Percentiles rank a stretch among this genome's conserved stretches.
Conservation (phyloP, 1,139 yeast genomes). For the Sugiyamaella sp. region DNA sequence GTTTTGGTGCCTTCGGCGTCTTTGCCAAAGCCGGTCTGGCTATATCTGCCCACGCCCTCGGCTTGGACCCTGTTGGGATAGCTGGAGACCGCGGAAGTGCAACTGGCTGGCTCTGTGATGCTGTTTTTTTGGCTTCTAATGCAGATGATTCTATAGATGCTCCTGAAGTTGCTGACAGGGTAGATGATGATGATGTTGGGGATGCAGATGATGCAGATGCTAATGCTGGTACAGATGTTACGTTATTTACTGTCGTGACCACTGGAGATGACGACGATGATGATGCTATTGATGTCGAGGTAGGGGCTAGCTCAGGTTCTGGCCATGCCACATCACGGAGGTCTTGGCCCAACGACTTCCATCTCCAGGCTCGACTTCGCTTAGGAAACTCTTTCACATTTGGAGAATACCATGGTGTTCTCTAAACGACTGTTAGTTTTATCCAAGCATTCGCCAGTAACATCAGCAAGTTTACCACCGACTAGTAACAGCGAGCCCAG, state of each 20-base stretch:
- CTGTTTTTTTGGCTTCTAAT: background rate
- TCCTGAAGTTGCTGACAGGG: background rate
- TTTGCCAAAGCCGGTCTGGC: constrained; percentile 13
- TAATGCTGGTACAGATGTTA: constrained; percentile 4
- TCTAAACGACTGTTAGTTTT: constrained; percentile 7
- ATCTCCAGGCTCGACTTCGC: constrained; percentile 18
- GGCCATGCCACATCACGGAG: constrained; percentile 15
- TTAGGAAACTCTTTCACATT: constrained; percentile 23
- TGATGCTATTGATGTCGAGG: constrained; percentile 6
- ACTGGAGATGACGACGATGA: constrained; percentile 2
- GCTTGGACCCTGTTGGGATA: background rate
- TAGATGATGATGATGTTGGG: background rate
- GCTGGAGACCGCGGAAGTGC: background rate
- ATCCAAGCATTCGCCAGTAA: too few relatives aligned
- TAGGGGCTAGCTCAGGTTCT: constrained; percentile 5
- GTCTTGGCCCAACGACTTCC: constrained; percentile 10
- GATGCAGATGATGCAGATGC: background rate
- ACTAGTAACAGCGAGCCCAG: constrained; percentile 13
- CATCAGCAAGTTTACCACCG: background rate
- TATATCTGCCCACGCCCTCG: constrained; percentile 21
- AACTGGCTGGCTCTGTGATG: background rate
- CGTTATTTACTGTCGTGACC: too few relatives aligned
- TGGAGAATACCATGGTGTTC: constrained; percentile 28
- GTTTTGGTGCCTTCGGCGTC: constrained; percentile 3
- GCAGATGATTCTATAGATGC: background rate